phyloP scores from a whole-genome alignment of 805 yeast genomes.

The Kregervanrija pseudodelftensis region DNA sequence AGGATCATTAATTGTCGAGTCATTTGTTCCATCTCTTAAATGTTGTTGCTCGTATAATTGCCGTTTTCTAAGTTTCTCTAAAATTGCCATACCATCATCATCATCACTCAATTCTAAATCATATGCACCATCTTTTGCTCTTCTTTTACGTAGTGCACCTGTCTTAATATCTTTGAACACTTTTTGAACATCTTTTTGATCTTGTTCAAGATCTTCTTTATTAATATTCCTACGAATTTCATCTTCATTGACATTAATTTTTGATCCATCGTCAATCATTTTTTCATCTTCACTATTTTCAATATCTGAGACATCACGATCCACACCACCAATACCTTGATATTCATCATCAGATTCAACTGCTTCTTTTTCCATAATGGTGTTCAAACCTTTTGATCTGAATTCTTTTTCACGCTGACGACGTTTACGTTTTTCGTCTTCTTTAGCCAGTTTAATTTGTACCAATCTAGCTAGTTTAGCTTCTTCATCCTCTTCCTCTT shows the following conservation, averaged over 20 bases:
- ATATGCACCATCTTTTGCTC: conserved; percentile 44
- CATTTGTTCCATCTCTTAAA: conserved; percentile 24
- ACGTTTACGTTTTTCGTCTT: conserved; percentile 17
- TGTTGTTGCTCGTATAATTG: conserved; percentile 31
- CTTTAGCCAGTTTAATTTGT: conserved; percentile 18
- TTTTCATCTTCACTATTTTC: conserved; percentile 71
- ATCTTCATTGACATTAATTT: conserved; percentile 48
- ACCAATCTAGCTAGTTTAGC: conserved; percentile 23
- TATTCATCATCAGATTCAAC: conserved; percentile 88
- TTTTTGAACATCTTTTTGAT: conserved; percentile 56
- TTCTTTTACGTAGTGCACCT: conserved; percentile 57
- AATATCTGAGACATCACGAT: conserved; percentile 49
- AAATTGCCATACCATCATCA: conserved; percentile 43
- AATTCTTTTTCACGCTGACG: conserved; percentile 39
- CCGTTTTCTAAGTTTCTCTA: conserved; percentile 7
- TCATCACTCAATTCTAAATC: conserved; percentile 69
- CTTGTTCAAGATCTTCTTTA: conserved; percentile 54
- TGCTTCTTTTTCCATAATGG: conserved; percentile 73
- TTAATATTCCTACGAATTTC: conserved; percentile 52
- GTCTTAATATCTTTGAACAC: conserved; percentile 65
- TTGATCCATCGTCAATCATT: conserved; percentile 67
- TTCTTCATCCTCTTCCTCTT: conserved; percentile 33
- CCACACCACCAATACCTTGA: conserved; percentile 73
- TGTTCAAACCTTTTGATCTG: conserved; percentile 49
- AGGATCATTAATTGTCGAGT: conserved; percentile 7